phyloP scores from a whole-genome alignment of 2,329 filamentous ascomycete species.

The Hortaea sp. region DNA sequence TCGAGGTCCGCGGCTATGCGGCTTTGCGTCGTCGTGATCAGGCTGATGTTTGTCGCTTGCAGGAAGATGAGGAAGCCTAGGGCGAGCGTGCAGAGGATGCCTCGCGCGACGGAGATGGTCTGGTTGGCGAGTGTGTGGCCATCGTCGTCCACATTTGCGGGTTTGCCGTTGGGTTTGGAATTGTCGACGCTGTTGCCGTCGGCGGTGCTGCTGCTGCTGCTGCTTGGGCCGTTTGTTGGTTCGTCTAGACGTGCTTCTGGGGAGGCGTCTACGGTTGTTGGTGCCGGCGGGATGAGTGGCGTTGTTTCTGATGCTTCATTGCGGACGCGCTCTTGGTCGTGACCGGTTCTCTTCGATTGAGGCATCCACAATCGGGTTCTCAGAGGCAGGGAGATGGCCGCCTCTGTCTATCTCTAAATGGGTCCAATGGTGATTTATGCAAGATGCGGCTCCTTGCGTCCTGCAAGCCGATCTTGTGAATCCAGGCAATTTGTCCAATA shows the following conservation, averaged over 20 bases:
- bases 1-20: constrained; percentile 64
- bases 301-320: constrained; percentile 7
- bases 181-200: not conserved
- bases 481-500: too few relatives aligned
- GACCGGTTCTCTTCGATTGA: too few relatives aligned
- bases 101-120: constrained; percentile 11
- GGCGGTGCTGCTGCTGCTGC: not conserved
- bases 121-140: constrained; percentile 16
- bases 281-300: constrained; percentile 12
- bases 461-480: too few relatives aligned
- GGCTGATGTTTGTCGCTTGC: constrained; percentile 59
- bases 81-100: constrained; percentile 10
- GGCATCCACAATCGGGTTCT: too few relatives aligned
- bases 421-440: too few relatives aligned
- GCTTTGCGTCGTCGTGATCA: constrained; percentile 72
- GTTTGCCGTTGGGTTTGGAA: not conserved
- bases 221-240: not conserved
- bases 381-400: too few relatives aligned
- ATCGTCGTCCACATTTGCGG: constrained; percentile 1
- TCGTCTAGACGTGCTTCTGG: constrained; percentile 6
- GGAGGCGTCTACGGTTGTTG: constrained; percentile 12
- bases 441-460: too few relatives aligned
- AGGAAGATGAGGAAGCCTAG: constrained; percentile 26
- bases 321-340: too few relatives aligned
- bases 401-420: too few relatives aligned